Evolutionary conservation across 345 rosid genomes (phyloP).

Genomic region (rapeseed (Brassica napus)): Da-Ae NC_063452.1:59069001-59069500

Average conservation of each 20-base stretch:
- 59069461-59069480: background rate
- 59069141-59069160: slow-evolving; percentile 3
- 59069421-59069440: background rate
- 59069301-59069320: no score
- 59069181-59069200: background rate
- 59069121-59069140: background rate
- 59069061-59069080: slow-evolving; percentile 28
- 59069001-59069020: slow-evolving; percentile 37
- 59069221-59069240: background rate
- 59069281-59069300: background rate
- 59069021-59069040: slow-evolving; percentile 37
- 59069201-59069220: background rate
- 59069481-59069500: no score
- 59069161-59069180: background rate
- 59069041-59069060: slow-evolving; percentile 26
- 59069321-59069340: no score
- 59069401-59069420: no score
- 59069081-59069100: slow-evolving; percentile 14
- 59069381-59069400: no score
- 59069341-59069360: no score
- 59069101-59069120: slow-evolving; percentile 7
- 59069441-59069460: background rate
- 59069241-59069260: background rate
- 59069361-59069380: no score
- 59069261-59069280: background rate